Base-by-base conservation (phyloP, 1,284 basidiomycete genomes). In the Ustilago tritici region DNA sequence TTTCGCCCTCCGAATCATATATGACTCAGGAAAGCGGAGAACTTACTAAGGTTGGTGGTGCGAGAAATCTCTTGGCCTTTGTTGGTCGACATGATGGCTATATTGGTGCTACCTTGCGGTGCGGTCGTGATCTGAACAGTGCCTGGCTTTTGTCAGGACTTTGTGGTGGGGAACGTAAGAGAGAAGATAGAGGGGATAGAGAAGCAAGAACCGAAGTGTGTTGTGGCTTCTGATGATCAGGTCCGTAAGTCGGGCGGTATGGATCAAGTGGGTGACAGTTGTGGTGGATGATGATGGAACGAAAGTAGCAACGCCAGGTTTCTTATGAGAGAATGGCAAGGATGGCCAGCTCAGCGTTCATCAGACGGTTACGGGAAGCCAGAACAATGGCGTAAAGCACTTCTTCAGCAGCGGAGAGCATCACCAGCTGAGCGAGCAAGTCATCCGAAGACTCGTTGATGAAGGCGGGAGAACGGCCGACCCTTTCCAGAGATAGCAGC, bases 41-140 rank as follows among this genome's bases (percentile, higher is more conserved):
- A 63, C 66, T 59, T 58, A 64, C 61, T 72, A 19, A 72, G 28
- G 61, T 67, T 67, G 34, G 68, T 70, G 31, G 68, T 70, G 19
- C 58, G 68, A n/a, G 68, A 70, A n/a, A 65, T 56, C 43, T 49
- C 35, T 57, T 64, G 28, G 23, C 41, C 46, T 28, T 40, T 34
- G 32, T 19, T 35, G 46, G 47, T 53, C 41, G 65, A 52, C 64
- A 72, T 67, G 32, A 34, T 61, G 50, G 12, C 17, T 38, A 40
- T 46, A n/a, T 40, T 41, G 34, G 8, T 43, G 56, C 53, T 31
- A 43, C 23, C 19, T 57, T 47, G 35, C 59, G 35, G 38, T 40
- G 56, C 32, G 28, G 6, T n/a, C 28, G 31, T 49, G 17, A 49
- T 19, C 28, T 11, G 28, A 23, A 8, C 19, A 6, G 9, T 50